Percentiles rank a stretch among this genome's conserved stretches.
Conservation (phyloP, 768 basidiomycete species). For the Boletus pseudopeckii region DNA sequence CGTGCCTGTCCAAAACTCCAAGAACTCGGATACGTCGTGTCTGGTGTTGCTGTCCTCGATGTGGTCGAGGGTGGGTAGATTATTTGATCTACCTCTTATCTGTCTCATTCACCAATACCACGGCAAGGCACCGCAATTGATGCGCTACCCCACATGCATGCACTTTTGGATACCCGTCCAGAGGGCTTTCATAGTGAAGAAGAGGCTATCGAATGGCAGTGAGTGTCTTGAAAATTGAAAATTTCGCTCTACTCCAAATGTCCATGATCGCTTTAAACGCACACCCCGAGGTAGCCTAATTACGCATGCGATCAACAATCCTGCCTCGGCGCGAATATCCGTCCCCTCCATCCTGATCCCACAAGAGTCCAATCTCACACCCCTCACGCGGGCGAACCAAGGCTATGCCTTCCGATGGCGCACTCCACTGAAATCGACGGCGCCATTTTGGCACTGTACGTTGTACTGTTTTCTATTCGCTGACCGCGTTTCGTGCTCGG, state of each 20-base stretch:
- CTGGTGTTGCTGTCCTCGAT: constrained; percentile 79
- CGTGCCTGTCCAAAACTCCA: constrained; percentile 66
- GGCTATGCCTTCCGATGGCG: constrained; percentile 62
- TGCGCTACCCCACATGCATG: constrained; percentile 89
- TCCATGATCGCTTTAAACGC: background rate
- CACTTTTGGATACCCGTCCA: constrained; percentile 79
- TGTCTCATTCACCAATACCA: background rate
- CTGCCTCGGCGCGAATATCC: constrained; percentile 80
- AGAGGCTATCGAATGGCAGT: constrained; percentile 97
- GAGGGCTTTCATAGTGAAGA: constrained; percentile 80
- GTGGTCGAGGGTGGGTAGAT: constrained; percentile 76
- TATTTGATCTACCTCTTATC: background rate
- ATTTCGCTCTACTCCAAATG: background rate
- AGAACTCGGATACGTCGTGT: constrained; percentile 62
- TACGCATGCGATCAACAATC: constrained; percentile 80
- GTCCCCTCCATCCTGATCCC: constrained; percentile 75
- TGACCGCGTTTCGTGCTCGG: background rate
- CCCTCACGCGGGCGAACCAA: constrained; percentile 26
- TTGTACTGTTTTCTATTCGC: background rate
- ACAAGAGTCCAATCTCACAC: constrained; percentile 34
- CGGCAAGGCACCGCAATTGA: constrained; percentile 83
- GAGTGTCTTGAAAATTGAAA: constrained; percentile 32
- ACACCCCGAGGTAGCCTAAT: constrained; percentile 48
- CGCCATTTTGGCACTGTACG: constrained; percentile 87
- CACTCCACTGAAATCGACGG: constrained; percentile 78